Evolutionary conservation across 2,329 filamentous ascomycete genomes (phyloP).

Genomic region (Aphanocladium album): DNA sequence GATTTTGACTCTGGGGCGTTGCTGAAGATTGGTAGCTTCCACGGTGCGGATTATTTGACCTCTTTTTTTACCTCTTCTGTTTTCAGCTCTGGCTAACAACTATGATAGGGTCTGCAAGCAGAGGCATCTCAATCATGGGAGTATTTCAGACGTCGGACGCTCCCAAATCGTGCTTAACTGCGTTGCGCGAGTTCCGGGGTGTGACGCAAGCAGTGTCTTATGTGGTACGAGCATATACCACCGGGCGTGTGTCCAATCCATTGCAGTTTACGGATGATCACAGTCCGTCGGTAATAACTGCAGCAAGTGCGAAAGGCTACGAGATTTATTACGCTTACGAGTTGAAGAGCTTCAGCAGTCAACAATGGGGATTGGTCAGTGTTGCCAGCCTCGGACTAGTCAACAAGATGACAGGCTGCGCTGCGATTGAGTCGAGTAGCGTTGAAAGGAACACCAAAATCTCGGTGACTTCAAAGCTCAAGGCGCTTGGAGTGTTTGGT

Average conservation of each 20-base stretch:
- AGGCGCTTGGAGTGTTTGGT: slow-evolving; percentile 73
- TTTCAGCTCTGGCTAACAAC: background rate
- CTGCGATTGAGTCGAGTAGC: slow-evolving; percentile 63
- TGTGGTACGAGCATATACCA: slow-evolving; percentile 9
- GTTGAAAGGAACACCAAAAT: slow-evolving; percentile 52
- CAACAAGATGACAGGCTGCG: slow-evolving; percentile 84
- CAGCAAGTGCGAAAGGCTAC: slow-evolving; percentile 55
- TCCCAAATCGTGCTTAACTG: background rate
- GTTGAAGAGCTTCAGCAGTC: slow-evolving; percentile 50
- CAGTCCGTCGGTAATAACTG: background rate
- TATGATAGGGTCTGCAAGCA: slow-evolving; percentile 46
- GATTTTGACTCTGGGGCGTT: slow-evolving; percentile 68
- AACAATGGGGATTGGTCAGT: slow-evolving; percentile 32
- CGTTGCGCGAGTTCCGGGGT: slow-evolving; percentile 3
- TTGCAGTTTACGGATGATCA: background rate
- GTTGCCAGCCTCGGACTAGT: slow-evolving; percentile 73
- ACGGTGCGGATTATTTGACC: slow-evolving; percentile 42
- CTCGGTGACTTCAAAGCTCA: slow-evolving; percentile 63
- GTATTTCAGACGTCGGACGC: slow-evolving; percentile 9
- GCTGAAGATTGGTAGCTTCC: slow-evolving; percentile 74
- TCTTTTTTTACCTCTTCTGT: background rate
- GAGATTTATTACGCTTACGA: slow-evolving; percentile 78
- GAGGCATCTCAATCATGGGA: slow-evolving; percentile 55
- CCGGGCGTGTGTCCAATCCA: background rate
- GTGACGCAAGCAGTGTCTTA: background rate